These are phyloP conservation scores for Didymella exigua DNA, from an alignment of 2,329 filamentous ascomycete genomes.

Conservation along the genomic window DNA sequence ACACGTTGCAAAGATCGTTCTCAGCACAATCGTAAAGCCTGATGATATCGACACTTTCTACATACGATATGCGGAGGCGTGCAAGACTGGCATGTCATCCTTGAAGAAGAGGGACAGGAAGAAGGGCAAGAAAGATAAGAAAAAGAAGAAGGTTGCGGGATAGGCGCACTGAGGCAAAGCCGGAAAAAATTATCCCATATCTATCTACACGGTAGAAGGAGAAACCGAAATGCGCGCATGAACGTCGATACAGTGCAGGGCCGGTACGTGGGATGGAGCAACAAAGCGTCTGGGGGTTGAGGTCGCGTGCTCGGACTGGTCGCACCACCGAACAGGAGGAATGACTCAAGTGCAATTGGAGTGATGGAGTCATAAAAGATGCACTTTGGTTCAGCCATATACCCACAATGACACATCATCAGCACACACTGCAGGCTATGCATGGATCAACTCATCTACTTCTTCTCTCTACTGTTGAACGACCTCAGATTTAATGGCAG, in stretches of 20 bases:
- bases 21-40: conserved; percentile 82
- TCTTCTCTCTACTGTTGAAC: conserved; percentile 49
- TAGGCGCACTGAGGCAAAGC: conserved; percentile 11
- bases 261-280: not conserved
- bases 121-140: conserved; percentile 79
- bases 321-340: not conserved
- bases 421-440: not conserved
- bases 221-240: not conserved
- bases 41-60: conserved; percentile 82
- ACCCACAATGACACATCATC: conserved; percentile 12
- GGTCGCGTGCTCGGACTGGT: not conserved
- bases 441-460: not conserved
- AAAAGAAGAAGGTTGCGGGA: conserved; percentile 62
- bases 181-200: not conserved
- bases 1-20: conserved; percentile 68
- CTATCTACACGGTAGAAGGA: not conserved
- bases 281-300: not conserved
- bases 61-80: conserved; percentile 82
- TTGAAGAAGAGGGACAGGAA: conserved; percentile 93
- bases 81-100: conserved; percentile 84
- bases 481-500: conserved; percentile 64
- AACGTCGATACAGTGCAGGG: not conserved
- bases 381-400: conserved; percentile 13
- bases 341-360: not conserved
- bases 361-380: not conserved